Percentiles rank a stretch among this genome's conserved stretches.
phyloP scores from a whole-genome alignment of 768 basidiomycete genomes.

The Phlegmacium glaucopus region DNA sequence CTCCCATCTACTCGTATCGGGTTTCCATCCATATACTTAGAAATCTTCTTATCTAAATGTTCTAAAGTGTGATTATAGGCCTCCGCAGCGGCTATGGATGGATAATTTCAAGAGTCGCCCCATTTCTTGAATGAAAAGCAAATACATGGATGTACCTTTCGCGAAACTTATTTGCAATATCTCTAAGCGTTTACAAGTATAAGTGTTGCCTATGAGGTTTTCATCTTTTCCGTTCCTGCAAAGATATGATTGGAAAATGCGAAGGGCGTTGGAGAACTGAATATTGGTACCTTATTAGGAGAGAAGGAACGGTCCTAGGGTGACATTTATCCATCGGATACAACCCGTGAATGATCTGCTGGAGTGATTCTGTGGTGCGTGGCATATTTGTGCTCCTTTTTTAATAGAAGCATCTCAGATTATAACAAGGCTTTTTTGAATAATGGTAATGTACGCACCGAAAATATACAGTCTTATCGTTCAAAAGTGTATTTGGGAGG shows the following conservation, averaged over 20 bases:
- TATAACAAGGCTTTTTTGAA: not conserved
- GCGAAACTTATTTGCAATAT: conserved; percentile 62
- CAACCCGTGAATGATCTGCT: conserved; percentile 70
- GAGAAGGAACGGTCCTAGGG: conserved; percentile 39
- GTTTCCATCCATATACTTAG: conserved; percentile 63
- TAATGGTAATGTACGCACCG: conserved; percentile 30
- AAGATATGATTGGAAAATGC: not conserved
- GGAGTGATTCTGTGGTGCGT: conserved; percentile 70
- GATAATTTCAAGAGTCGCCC: not conserved
- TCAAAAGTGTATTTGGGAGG: conserved; percentile 50
- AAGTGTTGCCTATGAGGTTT: conserved; percentile 66
- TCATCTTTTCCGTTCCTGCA: conserved; percentile 66
- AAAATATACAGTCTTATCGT: conserved; percentile 52
- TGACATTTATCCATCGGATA: conserved; percentile 56
- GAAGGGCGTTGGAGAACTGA: not conserved
- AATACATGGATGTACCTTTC: not conserved
- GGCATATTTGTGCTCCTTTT: conserved; percentile 78
- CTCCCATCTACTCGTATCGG: conserved; percentile 73
- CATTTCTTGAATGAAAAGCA: too few species aligned
- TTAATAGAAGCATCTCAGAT: conserved; percentile 14
- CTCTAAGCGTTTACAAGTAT: conserved; percentile 65
- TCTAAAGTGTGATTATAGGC: conserved; percentile 61
- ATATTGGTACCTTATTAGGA: conserved; percentile 50
- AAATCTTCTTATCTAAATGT: conserved; percentile 60
- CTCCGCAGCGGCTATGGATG: conserved; percentile 53